Evolutionary conservation across 192 early-diverging fungal species (phyloP), one percentile per base, ranked within the genome.

Genomic region (Rhizoclosmatium sp.): DNA sequence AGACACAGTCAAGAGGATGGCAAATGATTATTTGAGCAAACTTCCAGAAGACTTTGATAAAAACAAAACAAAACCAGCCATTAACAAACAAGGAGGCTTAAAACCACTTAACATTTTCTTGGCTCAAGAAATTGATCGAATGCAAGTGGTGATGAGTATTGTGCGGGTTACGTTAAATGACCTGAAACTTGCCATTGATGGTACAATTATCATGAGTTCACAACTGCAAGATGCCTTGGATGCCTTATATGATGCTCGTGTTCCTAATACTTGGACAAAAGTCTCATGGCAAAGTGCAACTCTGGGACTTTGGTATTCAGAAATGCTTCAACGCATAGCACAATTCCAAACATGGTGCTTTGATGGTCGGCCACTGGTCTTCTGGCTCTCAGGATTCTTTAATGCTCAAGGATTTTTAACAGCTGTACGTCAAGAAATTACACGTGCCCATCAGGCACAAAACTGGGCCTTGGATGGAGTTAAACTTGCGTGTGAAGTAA

Each of bases 391-490:
- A 75, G 89, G 89, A 5, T 90, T 91, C 81, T 91, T 91, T 73
- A 91, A 91, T 70, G 90, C 90, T 23, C 89, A 91, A 80, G 90
- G 90, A n/a, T 91, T 91, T 83, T 78, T 91, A 75, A 91, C 90
- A 46, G 90, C 89, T 19, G 89, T 91, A 45, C 65, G 89, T 54
- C 90, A 91, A 72, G 90, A 91, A 75, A 91, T 91, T 69, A 91
- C 90, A 31, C 65, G 90, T 56, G 78, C 78, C 10, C 90, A 91
- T 69, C 77, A 83, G 21, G 90, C 87, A 41, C 66, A 68, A 46
- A 68, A 68, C 66, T 91, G 90, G 90, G 90, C 90, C 31, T 70
- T 91, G 23, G 90, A 91, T 71, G 87, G 80, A 67, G 90, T 91
- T 14, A 89, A 86, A 83, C 87, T 91, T 7, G 88, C 89, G 7